These are phyloP conservation scores for Colletotrichum filicis DNA, from an alignment of 2,329 filamentous ascomycete genomes.

Conservation along the genomic window DNA sequence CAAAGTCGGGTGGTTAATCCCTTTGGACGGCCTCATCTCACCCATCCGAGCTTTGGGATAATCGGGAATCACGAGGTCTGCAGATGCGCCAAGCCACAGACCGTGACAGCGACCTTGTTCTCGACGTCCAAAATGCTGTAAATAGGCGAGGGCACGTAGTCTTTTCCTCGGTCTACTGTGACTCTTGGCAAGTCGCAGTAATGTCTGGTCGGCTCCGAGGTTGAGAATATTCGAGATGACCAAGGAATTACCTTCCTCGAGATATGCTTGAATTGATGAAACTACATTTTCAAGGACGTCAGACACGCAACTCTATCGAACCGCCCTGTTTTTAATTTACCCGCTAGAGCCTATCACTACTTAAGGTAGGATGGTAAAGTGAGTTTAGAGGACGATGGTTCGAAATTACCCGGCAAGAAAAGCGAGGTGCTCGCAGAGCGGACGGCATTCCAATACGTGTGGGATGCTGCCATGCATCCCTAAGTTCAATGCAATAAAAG, in stretches of 20 bases:
- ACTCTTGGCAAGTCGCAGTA: slow-evolving; percentile 25
- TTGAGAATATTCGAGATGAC: not conserved
- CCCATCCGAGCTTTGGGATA: not conserved
- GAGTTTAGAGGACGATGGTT: not conserved
- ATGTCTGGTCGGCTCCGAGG: not conserved
- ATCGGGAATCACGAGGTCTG: not conserved
- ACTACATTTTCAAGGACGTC: not conserved
- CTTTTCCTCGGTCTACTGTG: not conserved
- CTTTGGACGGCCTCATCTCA: not conserved
- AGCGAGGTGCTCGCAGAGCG: not conserved
- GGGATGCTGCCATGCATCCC: not conserved
- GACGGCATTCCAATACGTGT: not conserved
- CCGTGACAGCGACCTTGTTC: not conserved
- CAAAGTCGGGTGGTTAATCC: not conserved
- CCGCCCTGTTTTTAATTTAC: not conserved
- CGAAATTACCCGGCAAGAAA: not conserved
- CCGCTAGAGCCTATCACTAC: not conserved
- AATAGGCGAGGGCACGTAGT: not conserved
- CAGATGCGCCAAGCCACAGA: not conserved
- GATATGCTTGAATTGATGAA: slow-evolving; percentile 31
- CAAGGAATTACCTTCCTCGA: slow-evolving; percentile 6
- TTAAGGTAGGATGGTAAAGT: not conserved
- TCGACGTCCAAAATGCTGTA: not conserved
- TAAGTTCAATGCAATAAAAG: not conserved
- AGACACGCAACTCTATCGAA: slow-evolving; percentile 2